Base-by-base conservation (phyloP, 208 protist genomes). In the Leishmania amazonensis region DNA sequence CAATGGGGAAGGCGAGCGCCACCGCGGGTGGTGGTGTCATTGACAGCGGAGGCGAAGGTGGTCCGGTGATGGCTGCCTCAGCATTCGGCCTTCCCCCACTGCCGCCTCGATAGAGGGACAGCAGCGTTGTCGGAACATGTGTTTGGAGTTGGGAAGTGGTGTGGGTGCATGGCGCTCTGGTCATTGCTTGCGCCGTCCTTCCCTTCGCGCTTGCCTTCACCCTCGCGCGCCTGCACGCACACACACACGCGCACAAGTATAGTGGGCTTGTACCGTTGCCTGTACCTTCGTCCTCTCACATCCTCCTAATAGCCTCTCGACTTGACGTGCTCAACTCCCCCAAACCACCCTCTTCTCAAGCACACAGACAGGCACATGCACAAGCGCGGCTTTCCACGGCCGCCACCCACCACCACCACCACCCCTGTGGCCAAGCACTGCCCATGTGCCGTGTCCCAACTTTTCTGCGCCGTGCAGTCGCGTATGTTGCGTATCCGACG, bases 41-140 rank as follows among this genome's bases (percentile, higher is more conserved):
- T 28, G 11, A 35, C 45, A 45, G 70, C 70, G 45, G 38, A 11
- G 28, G 70, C 45, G 45, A 15, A 17, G 28, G 73, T 8, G n/a
- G 31, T 15, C 35, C 77, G 19, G 71, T 86, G 62, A 64, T 81
- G 75, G 75, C 84, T 21, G 76, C 81, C 17, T 81, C 80, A 24
- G 58, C 21, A 3, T 81, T 84, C 65, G 80, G 80, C 17, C 78
- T 87, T 42, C 75, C 76, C 11, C 71, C 81, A 24, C 74, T 81
- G 42, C 47, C 45, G 28, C 70, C 70, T 54, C 24, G 40, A 24
- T 74, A 74, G 47, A 74, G 28, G 21, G 7, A 28, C 40, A 0
- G 42, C n/a, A n/a, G 42, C 24, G 9, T 51, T 21, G 45, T 53
- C 21, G 7, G 42, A 11, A 35, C 40, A 17, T 21, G 62, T 80